Conservation (phyloP, 352 stramenopile species). For the Pilasporangium apinafurcum region DNA sequence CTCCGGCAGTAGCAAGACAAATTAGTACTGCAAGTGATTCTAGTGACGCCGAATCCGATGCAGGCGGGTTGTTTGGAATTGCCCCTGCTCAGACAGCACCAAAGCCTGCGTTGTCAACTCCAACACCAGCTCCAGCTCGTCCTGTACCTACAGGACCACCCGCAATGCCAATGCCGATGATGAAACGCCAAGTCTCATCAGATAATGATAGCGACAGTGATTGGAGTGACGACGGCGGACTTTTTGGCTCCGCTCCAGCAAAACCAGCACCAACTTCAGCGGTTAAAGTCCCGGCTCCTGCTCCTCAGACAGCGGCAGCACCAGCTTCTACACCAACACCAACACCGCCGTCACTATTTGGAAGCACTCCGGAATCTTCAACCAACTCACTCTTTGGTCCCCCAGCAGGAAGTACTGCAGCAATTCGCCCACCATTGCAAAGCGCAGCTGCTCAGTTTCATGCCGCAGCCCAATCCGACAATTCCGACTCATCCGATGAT, state of each 20-base stretch:
- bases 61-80: conserved; percentile 48
- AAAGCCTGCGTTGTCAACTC: conserved; percentile 1
- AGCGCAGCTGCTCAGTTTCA: conserved; percentile 40
- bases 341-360: conserved; percentile 17
- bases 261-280: conserved; percentile 17
- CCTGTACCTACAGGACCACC: conserved; percentile 12
- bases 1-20: conserved; percentile 12
- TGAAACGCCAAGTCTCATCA: conserved; percentile 34
- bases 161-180: conserved; percentile 23
- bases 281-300: conserved; percentile 3
- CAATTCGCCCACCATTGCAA: conserved; percentile 35
- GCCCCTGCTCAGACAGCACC: conserved; percentile 10
- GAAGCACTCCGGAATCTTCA: neutral
- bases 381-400: conserved; percentile 13
- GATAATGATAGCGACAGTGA: conserved; percentile 52
- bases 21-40: conserved; percentile 39
- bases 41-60: conserved; percentile 52
- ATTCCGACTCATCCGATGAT: conserved; percentile 33
- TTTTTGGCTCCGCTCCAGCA: conserved; percentile 37
- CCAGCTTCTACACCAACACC: neutral
- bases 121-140: conserved; percentile 4
- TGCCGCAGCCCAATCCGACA: conserved; percentile 29
- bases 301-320: conserved; percentile 3
- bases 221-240: conserved; percentile 49
- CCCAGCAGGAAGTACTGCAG: conserved; percentile 8